Conservation (phyloP, 305 asterid genomes). For the Coffea humblotiana region DNA sequence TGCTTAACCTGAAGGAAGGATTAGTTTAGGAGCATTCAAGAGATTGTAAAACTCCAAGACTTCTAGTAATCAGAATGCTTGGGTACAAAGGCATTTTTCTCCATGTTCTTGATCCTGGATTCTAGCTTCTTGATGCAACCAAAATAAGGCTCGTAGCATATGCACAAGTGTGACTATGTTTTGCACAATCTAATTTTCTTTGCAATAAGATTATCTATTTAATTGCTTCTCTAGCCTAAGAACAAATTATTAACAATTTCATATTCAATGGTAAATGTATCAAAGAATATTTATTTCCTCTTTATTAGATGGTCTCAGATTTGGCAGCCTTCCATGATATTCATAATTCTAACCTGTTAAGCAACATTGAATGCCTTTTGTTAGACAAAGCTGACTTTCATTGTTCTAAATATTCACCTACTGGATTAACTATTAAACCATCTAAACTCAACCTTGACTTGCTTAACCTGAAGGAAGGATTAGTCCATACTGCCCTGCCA, state of each 20-base stretch:
- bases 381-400: not conserved
- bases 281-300: too few species aligned
- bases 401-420: not conserved
- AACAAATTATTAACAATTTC: too few species aligned
- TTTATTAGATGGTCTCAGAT: too few species aligned
- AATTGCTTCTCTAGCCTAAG: too few species aligned
- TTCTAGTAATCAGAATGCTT: not conserved
- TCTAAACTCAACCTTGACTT: not conserved
- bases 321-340: too few species aligned
- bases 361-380: not conserved
- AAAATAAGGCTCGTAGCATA: too few species aligned
- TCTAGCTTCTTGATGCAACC: not conserved
- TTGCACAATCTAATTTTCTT: not conserved
- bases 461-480: not conserved
- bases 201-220: not conserved
- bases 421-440: not conserved
- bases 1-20: not conserved
- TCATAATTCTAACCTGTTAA: not conserved
- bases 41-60: not conserved
- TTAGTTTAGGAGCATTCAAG: too few species aligned
- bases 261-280: too few species aligned
- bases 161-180: not conserved
- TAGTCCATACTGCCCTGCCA: not conserved
- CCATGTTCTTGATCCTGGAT: not conserved
- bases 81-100: too few species aligned